Evolutionary conservation across 1,139 yeast species (phyloP).

Genomic region (Lodderomyces margitis): DNA sequence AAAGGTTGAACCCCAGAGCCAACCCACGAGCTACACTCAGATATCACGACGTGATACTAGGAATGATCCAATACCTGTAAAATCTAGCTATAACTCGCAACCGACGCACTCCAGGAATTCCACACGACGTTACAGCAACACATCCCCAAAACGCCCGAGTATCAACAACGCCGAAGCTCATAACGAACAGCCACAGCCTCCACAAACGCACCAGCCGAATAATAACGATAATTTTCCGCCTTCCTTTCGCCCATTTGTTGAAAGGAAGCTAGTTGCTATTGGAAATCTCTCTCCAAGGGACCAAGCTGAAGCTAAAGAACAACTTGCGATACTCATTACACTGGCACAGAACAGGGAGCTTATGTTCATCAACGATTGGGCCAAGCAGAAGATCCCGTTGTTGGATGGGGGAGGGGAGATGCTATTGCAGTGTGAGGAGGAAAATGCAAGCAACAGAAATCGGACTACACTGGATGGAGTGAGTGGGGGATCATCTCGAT

Average conservation of each 20-base stretch:
- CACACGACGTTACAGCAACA: neutral
- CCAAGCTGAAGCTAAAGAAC: slow-evolving; percentile 25
- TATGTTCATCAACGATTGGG: slow-evolving; percentile 62
- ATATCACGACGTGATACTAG: slow-evolving; percentile 2
- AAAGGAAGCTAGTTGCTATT: neutral
- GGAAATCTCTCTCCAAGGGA: slow-evolving; percentile 11
- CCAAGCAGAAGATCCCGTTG: slow-evolving; percentile 52
- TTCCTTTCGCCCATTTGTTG: neutral
- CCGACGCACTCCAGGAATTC: neutral
- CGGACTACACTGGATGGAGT: neutral
- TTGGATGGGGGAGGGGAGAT: slow-evolving; percentile 25
- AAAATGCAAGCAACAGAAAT: neutral
- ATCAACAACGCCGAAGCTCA: neutral
- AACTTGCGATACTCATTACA: slow-evolving; percentile 29
- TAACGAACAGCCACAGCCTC: neutral
- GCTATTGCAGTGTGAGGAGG: slow-evolving; percentile 9
- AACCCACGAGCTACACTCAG: slow-evolving; percentile 1
- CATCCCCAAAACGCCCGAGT: neutral
- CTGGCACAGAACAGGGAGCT: slow-evolving; percentile 46
- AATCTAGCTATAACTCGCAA: neutral
- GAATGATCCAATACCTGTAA: neutral
- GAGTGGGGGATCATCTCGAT: neutral
- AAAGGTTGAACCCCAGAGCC: neutral
- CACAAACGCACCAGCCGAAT: neutral
- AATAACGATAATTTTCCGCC: neutral